Evolutionary conservation across 176 grass and related monocot genomes (phyloP), one percentile per base, ranked within the genome.

Genomic region (Eragrostis curvula): DNA sequence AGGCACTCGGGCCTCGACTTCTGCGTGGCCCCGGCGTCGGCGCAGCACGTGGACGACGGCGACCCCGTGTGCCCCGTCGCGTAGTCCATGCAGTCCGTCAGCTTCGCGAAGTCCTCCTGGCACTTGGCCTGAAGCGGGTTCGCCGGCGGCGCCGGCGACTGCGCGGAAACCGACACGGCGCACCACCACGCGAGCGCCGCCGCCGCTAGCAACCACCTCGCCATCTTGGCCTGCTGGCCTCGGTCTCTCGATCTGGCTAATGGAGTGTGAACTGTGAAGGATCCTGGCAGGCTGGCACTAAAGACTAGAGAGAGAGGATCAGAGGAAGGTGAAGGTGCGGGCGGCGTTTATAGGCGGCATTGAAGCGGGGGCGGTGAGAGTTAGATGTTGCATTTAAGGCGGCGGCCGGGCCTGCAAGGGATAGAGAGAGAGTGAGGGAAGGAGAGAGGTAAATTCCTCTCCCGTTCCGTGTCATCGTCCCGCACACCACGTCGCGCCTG

Each of bases 51-150:
- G 20, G 79, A 60, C 2, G 95, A 88, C 21, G 95, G 95, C 73
- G 61, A 3, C 1, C 71, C 72, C 28, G 46, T 67, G 82, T 92
- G 87, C 50, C 84, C 89, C 48, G 81, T 89, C 52, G 92, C 89
- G 56, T 90, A 97, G 76, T 94, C 92, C 79, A 90, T 75, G 89
- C 95, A 97, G 48, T 89, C 61, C 21, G 77, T 70, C 79, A 97
- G 77, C 83, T 94, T 92, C 48, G 12, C 15, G n/a, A 92, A 68
- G 59, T 77, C 80, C 10, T 36, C 66, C 43, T 79, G 39, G 85
- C 95, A 97, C 88, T 92, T 92, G 24, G 42, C 30, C 71, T 90
- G 83, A 67, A 90, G 43, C 40, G 89, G 75, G 79, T 86, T 57
- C 49, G 9, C 80, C 42, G 50, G 68, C 73, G 21, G 45, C 39